A percentile compares a stretch with the other conserved stretches of the same genome.
These are phyloP conservation scores for Leptodontidium sp. DNA, from an alignment of 2,329 filamentous ascomycete genomes.

Conservation along the genomic window DNA sequence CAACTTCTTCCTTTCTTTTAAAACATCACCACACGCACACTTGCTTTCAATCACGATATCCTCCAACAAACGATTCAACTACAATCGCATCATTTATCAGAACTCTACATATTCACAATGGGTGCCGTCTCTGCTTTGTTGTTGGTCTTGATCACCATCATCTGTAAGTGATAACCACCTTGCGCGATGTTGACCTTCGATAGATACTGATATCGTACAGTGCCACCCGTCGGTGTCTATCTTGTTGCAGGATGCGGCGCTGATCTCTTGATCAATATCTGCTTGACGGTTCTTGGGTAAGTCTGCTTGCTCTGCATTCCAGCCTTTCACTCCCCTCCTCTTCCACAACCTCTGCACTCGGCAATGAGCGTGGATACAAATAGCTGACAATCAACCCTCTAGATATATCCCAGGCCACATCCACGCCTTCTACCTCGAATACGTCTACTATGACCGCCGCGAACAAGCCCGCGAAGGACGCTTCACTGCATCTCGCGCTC, in stretches of 20 bases:
- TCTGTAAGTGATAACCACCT: slow-evolving; percentile 48
- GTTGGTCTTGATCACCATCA: slow-evolving; percentile 55
- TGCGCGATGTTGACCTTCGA: neutral
- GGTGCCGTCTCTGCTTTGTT: slow-evolving; percentile 50
- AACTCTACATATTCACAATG: slow-evolving; percentile 41
- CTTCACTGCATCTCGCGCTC: slow-evolving; percentile 61
- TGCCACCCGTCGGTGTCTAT: slow-evolving; percentile 52
- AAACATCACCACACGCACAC: neutral
- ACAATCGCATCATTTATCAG: neutral
- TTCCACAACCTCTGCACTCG: neutral
- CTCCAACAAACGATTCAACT: slow-evolving; percentile 1
- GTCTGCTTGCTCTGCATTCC: slow-evolving; percentile 17
- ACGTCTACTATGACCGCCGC: slow-evolving; percentile 80
- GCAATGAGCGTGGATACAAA: neutral
- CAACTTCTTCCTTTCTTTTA: neutral
- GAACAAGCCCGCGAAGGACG: slow-evolving; percentile 68
- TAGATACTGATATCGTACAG: slow-evolving; percentile 31
- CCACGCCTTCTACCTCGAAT: slow-evolving; percentile 60
- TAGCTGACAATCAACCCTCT: slow-evolving; percentile 53
- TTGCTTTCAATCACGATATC: neutral
- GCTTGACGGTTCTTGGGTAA: slow-evolving; percentile 50
- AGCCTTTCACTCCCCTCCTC: neutral
- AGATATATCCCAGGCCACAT: slow-evolving; percentile 48
- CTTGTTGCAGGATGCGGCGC: slow-evolving; percentile 51
- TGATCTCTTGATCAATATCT: slow-evolving; percentile 54